Evolutionary conservation across 768 basidiomycete species (phyloP), one percentile per base, ranked within the genome.

Genomic region (Auriculariales sp.): DNA sequence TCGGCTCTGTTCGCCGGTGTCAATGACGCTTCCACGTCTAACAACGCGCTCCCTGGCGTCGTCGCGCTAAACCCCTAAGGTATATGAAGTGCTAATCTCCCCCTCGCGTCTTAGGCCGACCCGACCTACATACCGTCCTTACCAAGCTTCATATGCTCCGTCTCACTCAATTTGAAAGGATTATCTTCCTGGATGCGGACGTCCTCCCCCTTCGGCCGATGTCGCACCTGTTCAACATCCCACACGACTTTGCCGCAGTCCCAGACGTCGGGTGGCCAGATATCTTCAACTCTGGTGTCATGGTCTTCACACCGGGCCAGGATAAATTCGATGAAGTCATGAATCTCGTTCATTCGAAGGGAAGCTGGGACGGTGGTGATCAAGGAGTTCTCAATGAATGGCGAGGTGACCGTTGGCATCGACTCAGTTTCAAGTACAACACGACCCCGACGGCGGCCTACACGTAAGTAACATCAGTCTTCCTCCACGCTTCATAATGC

Each of bases 181-280:
- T 93, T 59, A 77, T 94, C 57, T 93, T 90, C 65, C 79, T 95
- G 52, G 90, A 94, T 64, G 91, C 90, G 57, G 90, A 94, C 62
- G 78, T 91, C 47, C 83, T 94, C 56, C 87, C 89, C 49, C 72
- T 89, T 47, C 78, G 84, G 46, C 87, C 94, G 27, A 70, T 99
- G 49, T 84, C 89, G 30, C 92, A 94, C 66, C 79, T 99, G n/a
- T 97, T 99, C 65, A 71, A 73, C 29, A 65, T 85, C 44, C 75
- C 83, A 3, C 71, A 83, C 61, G 81, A 87, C 54, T 92, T 99
- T 61, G 83, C 92, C 34, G 95, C 95, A 7, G 86, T 82, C 6
- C 92, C 95, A 10, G 95, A 99, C 64, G 88, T 92, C 28, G 95
- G 95, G 56, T 99, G 95, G 95, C 95, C 95, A 33, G 95, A 99